Evolutionary conservation across 805 yeast genomes (phyloP), one percentile per base, ranked within the genome.

Genomic region (Maudiozyma pseudohumilis): DNA sequence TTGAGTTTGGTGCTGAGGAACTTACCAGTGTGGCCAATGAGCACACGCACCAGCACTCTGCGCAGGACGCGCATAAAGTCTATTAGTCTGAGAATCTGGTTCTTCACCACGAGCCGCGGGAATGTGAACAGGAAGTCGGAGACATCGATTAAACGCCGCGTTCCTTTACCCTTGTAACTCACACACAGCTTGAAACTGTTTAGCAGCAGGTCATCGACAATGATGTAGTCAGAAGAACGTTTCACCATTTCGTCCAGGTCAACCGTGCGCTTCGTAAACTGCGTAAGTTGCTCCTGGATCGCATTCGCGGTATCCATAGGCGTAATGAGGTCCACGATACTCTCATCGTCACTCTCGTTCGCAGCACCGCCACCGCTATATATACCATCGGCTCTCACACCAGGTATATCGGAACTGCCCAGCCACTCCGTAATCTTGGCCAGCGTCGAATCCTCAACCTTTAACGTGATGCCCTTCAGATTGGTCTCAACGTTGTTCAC

Each of bases 81-180:
- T 38, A 75, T 64, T 34, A 74, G 64, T 1, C 87, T 75, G 83
- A 94, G 80, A 4, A 81, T 70, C 63, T 74, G 74, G 55, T 80
- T 76, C 25, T 59, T 50, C 49, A 80, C 74, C 35, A 61, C 57
- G 36, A 84, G 59, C 3, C 62, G 62, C 3, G 96, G 96, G 35
- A 88, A 58, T 8, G 64, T 65, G 39, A 89, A 64, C 5, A 67
- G 69, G 46, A 89, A 77, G 46, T 82, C 74, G 36, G 83, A 81
- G 6, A 89, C 85, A 52, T 88, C 86, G 28, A 84, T 70, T 39
- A 89, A 61, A 46, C 80, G 74, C 48, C 73, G 64, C 21, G 74
- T 66, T 11, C 87, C 84, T 12, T 75, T 75, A 7, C 92, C 94
- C 55, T 76, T 75, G 60, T 84, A 84, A 35, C 94, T 81, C 19